phyloP scores from a whole-genome alignment of 371 early-diverging fungal genomes.

The Haplosporangium sp. region DNA sequence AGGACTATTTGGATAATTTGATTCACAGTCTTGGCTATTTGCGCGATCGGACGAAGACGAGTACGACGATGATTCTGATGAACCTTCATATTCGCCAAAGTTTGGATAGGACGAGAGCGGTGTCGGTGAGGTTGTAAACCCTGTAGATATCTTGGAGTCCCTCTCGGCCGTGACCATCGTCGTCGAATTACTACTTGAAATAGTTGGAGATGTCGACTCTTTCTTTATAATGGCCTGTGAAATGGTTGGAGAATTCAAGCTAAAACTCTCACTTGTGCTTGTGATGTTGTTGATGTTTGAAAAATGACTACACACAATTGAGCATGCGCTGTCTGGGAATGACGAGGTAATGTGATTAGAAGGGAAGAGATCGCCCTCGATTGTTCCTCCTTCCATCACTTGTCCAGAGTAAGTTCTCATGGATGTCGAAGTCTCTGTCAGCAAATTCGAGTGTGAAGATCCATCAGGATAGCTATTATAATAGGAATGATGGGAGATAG shows the following conservation, averaged over 20 bases:
- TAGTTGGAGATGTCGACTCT: conserved; percentile 19
- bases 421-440: not conserved
- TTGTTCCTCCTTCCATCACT: not conserved
- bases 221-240: conserved; percentile 10
- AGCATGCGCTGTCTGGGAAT: not conserved
- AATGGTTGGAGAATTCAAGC: conserved; percentile 3
- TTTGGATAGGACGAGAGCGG: not conserved
- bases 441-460: not conserved
- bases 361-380: conserved; percentile 11
- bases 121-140: not conserved
- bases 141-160: not conserved
- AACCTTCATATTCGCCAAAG: conserved; percentile 11
- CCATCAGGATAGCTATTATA: not conserved
- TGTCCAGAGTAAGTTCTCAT: not conserved
- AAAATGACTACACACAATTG: not conserved
- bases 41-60: conserved; percentile 6
- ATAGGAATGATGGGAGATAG: not conserved
- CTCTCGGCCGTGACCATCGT: not conserved
- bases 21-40: conserved; percentile 12
- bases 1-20: not conserved
- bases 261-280: not conserved
- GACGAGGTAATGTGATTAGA: conserved; percentile 14
- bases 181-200: conserved; percentile 1
- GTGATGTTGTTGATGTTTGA: not conserved
- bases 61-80: not conserved